These are phyloP conservation scores for Graphiopsis chlorocephala DNA, from an alignment of 2,329 filamentous ascomycete species.

Conservation along the genomic window DNA sequence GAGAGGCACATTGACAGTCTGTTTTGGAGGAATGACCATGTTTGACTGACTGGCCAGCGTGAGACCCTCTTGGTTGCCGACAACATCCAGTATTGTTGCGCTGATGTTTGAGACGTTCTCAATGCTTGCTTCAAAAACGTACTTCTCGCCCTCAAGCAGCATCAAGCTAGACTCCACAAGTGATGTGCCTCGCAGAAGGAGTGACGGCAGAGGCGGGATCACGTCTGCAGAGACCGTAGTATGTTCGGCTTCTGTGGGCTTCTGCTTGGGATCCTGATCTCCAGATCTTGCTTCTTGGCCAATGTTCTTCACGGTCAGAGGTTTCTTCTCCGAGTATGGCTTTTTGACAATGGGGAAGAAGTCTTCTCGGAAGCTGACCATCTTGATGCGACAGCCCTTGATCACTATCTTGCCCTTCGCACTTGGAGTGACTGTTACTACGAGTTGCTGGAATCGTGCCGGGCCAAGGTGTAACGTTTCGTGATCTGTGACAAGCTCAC, in stretches of 20 bases:
- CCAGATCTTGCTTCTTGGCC: slow-evolving; percentile 18
- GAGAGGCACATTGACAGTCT: slow-evolving; percentile 69
- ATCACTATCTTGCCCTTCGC: slow-evolving; percentile 68
- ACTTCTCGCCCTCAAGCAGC: slow-evolving; percentile 86
- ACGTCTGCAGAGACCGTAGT: slow-evolving; percentile 52
- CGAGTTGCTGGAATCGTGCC: slow-evolving; percentile 76
- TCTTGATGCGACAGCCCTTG: slow-evolving; percentile 73
- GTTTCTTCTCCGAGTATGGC: slow-evolving; percentile 68
- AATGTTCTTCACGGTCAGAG: slow-evolving; percentile 66
- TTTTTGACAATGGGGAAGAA: slow-evolving; percentile 79
- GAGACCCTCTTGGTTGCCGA: slow-evolving; percentile 20
- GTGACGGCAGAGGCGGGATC: slow-evolving; percentile 73
- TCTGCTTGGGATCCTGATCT: not conserved
- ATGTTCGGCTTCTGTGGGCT: slow-evolving; percentile 13
- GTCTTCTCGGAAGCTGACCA: slow-evolving; percentile 77
- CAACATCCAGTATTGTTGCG: slow-evolving; percentile 53
- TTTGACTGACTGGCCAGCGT: not conserved
- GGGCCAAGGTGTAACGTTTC: slow-evolving; percentile 71
- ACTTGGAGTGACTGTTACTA: slow-evolving; percentile 66
- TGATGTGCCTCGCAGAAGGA: slow-evolving; percentile 72
- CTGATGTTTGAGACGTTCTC: slow-evolving; percentile 66
- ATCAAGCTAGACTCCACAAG: slow-evolving; percentile 83
- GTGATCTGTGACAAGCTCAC: slow-evolving; percentile 64
- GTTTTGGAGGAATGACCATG: not conserved
- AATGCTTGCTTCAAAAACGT: slow-evolving; percentile 73